These are phyloP conservation scores for Trametes cubensis DNA, from an alignment of 768 basidiomycete genomes.

Conservation along the genomic window DNA sequence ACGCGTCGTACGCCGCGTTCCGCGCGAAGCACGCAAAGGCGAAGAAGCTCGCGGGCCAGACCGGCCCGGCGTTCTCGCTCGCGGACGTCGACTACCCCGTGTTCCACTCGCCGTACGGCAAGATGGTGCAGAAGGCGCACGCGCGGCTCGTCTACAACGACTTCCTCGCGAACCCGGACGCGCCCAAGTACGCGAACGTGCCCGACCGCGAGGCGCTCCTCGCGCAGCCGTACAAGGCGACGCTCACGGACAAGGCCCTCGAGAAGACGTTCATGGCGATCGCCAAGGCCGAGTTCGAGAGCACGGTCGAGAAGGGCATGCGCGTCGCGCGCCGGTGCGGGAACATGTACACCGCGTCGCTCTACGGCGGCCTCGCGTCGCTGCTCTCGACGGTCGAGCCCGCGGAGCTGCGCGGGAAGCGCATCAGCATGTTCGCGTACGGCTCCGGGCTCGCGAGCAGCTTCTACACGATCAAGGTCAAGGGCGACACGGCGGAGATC, in stretches of 20 bases:
- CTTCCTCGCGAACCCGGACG: slow-evolving; percentile 77
- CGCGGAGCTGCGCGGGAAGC: slow-evolving; percentile 73
- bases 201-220: slow-evolving; percentile 74
- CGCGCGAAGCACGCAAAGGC: slow-evolving; percentile 76
- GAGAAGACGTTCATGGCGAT: slow-evolving; percentile 92
- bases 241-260: slow-evolving; percentile 90
- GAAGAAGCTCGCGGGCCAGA: slow-evolving; percentile 45
- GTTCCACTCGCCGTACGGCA: slow-evolving; percentile 98
- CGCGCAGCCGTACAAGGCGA: slow-evolving; percentile 64
- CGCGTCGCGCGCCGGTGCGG: slow-evolving; percentile 88
- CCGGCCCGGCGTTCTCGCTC: slow-evolving; percentile 62
- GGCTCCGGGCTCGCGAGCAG: slow-evolving; percentile 94
- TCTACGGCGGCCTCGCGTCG: slow-evolving; percentile 93
- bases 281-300: slow-evolving; percentile 73
- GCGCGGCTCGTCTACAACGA: slow-evolving; percentile 92
- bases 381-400: slow-evolving; percentile 77
- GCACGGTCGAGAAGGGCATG: slow-evolving; percentile 81
- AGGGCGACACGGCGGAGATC: slow-evolving; percentile 86
- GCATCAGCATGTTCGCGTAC: slow-evolving; percentile 94
- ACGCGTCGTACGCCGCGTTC: slow-evolving; percentile 85
- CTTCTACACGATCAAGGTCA: slow-evolving; percentile 87
- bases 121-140: slow-evolving; percentile 97
- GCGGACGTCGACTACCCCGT: slow-evolving; percentile 89
- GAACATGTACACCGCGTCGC: slow-evolving; percentile 98
- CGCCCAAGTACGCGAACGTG: slow-evolving; percentile 68